Evolutionary conservation across 2,329 filamentous ascomycete species (phyloP), one percentile per base, ranked within the genome.

Genomic region (Apiospora arundinis): DNA sequence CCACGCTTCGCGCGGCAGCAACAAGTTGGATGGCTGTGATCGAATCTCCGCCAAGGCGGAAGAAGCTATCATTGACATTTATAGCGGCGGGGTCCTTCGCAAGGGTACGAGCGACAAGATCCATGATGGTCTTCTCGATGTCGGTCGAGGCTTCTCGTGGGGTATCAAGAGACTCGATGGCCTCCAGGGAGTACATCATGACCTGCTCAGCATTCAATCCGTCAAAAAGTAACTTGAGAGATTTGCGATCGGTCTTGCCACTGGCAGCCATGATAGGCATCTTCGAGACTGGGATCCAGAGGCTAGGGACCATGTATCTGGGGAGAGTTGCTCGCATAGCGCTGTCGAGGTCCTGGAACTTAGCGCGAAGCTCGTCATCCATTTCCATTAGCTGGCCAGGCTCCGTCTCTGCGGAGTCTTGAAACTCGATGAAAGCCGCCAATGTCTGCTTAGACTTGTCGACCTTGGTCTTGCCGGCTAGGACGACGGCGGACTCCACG

Each of bases 1-100:
- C 84, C 8, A 77, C 81, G 40, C 85, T 68, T 2, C 67, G 44
- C 7, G 44, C 52, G 1, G 69, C 56, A 18, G 69, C 45, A 28
- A 63, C 52, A 21, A 48, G 52, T 9, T 65, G 37, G 7, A 66
- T 48, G 44, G 73, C 70, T 2, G 66, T 28, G 52, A 74, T 67
- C 1, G 74, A 75, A 70, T 75, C 73, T 4, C 74, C 74, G n/a
- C 74, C 74, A 2, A 75, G 69, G 21, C 63, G 69, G 65, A 75
- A 74, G 69, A 75, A 75, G 69, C 69, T 72, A 21, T 68, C 45
- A 16, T 69, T 48, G 23, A 66, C 40, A 28, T 42, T 7, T 52
- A 69, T 40, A 9, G 40, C 65, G 44, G 65, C n/a, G 23, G 65
- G 65, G n/a, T 67, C 65, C 12, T 63, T 63, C 32, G 32, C 70